Percentiles rank a stretch among this genome's conserved stretches.
Conservation (phyloP, 768 basidiomycete genomes). For the Rubroboletus satanas region DNA sequence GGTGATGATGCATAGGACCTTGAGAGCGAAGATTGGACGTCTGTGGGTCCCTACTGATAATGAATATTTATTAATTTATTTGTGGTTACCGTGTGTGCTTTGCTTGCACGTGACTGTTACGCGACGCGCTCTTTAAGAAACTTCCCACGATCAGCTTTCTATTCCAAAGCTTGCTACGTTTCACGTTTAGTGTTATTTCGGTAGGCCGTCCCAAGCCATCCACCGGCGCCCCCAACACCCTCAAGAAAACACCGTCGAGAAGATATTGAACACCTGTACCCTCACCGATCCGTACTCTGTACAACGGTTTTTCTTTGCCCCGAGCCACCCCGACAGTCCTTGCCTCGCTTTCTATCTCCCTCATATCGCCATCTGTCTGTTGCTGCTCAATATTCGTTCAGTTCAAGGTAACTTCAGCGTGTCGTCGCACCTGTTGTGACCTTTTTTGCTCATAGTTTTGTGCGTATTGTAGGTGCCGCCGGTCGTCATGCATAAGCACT, state of each 20-base stretch:
- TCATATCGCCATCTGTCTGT: conserved; percentile 22
- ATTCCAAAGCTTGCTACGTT: conserved; percentile 24
- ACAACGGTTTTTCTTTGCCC: conserved; percentile 9
- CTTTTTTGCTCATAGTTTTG: conserved; percentile 11
- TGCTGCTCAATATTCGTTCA: conserved; percentile 12
- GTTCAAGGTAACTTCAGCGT: conserved; percentile 20
- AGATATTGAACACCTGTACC: conserved; percentile 1
- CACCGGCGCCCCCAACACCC: conserved; percentile 7
- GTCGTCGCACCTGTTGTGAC: background rate
- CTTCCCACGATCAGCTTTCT: conserved; percentile 29
- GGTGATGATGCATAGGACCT: too few species aligned
- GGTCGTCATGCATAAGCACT: conserved; percentile 29
- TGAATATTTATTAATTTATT: background rate
- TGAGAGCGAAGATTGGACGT: background rate
- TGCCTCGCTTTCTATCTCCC: conserved; percentile 23
- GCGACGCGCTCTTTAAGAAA: conserved; percentile 37
- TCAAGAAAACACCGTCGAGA: conserved; percentile 13
- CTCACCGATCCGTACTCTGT: conserved; percentile 16
- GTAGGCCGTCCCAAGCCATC: conserved; percentile 14
- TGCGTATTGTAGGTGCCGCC: conserved; percentile 9
- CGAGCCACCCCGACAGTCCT: conserved; percentile 20
- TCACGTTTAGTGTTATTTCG: conserved; percentile 27
- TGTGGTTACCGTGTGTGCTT: conserved; percentile 19
- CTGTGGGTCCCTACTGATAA: background rate
- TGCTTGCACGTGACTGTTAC: conserved; percentile 35